Conservation (phyloP, 345 rosid species). For the Corymbia maculata region DNA sequence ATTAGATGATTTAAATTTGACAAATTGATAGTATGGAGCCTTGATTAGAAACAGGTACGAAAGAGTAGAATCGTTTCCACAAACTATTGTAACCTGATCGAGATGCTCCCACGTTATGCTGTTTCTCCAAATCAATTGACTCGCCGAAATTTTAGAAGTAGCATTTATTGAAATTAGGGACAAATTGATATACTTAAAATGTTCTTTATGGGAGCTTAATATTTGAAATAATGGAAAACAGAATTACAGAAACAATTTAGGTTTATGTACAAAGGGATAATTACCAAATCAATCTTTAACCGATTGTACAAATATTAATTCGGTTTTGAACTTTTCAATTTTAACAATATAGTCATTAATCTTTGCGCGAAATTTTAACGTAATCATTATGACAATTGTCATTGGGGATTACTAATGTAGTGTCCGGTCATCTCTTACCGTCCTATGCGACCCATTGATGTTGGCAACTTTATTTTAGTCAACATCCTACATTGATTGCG, state of each 20-base stretch:
- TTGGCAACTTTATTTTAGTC: neutral
- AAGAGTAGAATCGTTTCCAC: neutral
- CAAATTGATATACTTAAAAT: neutral
- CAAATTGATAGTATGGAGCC: neutral
- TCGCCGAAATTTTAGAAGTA: neutral
- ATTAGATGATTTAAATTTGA: neutral
- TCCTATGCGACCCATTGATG: neutral
- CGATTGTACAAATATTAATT: no score
- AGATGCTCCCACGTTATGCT: neutral
- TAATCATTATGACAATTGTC: neutral
- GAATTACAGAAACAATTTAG: neutral
- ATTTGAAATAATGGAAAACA: neutral
- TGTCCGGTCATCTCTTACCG: rapidly evolving
- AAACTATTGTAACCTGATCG: neutral
- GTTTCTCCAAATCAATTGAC: neutral
- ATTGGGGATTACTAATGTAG: neutral
- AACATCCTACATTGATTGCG: neutral
- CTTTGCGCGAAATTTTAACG: neutral
- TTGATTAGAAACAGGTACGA: neutral
- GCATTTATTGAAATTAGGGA: neutral
- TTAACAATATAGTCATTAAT: no score
- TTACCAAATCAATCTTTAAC: neutral
- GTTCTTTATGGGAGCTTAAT: neutral
- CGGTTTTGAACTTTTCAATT: no score
- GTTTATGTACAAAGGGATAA: neutral